Base-by-base conservation (phyloP, 768 basidiomycete species). In the Fibroporia radiculosa region DNA sequence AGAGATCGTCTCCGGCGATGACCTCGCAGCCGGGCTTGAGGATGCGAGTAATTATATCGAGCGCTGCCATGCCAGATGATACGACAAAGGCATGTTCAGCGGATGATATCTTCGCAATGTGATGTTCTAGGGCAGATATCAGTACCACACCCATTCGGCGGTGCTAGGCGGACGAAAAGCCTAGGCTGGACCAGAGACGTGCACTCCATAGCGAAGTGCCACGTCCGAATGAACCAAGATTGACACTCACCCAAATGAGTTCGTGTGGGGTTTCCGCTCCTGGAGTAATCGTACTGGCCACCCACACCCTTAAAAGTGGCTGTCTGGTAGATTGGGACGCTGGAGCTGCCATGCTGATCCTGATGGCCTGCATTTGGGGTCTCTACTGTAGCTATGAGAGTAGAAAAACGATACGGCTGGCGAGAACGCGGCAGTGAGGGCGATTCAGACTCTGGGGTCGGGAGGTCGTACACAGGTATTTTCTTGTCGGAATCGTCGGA, bases 251-350 rank as follows among this genome's bases (percentile, higher is more conserved):
- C 89, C 47, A 99, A 78, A 65, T 96, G 92, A 40, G 81, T 92
- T 61, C 96, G 73, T 6, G 96, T 99, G 2, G 96, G 96, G 63
- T 99, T 99, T 24, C 96, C 96, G 57, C 89, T 92, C 48, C 96
- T 74, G 11, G 87, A 75, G 66, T 98, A 99, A 66, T 98, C 95
- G 60, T 93, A 99, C 56, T 83, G 77, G 41, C 85, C 88, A 14
- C 73, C 75, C 33, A 95, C 69, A 36, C 95, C 96, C 68, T 98
- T 98, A 79, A 99, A 98, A 0, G 96, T 99, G 6, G 96, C 80
- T 1, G 92, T 86, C 68, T 98, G 96, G 66, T 98, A 99, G 65
- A 99, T 98, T 18, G 96, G 96, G 1, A 97, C 91, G 6, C 85
- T 86, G 54, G 87, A 91, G 48, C 89, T 82, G 16, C 93, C 93